These are phyloP conservation scores for Acer saccharum DNA, from an alignment of 345 rosid species.

Conservation along the genomic window DNA sequence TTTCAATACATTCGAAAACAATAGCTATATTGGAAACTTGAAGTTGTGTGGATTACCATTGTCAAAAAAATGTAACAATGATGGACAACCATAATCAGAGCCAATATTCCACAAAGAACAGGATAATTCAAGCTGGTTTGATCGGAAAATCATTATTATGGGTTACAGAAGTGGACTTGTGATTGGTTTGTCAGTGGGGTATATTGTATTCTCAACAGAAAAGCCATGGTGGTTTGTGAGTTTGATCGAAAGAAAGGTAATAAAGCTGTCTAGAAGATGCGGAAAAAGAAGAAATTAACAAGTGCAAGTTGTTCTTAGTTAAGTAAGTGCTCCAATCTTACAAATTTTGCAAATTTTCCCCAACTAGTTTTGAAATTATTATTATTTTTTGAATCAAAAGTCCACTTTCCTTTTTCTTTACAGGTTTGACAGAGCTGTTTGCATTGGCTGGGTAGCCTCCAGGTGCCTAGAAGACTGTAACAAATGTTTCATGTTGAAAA, in stretches of 20 bases:
- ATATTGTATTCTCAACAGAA: constrained; percentile 7
- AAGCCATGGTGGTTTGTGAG: neutral
- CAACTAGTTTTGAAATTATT: too few species aligned
- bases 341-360: too few species aligned
- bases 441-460: too few species aligned
- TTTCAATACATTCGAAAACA: neutral
- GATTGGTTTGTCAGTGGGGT: neutral
- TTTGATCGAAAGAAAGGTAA: neutral
- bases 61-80: neutral
- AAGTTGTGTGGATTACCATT: neutral
- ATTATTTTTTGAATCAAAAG: neutral
- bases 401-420: too few species aligned
- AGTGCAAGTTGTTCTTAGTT: too few species aligned
- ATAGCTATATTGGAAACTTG: neutral
- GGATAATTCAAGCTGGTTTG: neutral
- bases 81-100: too few species aligned
- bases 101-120: neutral
- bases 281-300: neutral
- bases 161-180: neutral
- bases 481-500: too few species aligned
- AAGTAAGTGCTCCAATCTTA: too few species aligned
- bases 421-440: neutral
- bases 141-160: neutral
- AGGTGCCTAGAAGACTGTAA: too few species aligned
- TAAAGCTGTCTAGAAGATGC: neutral